These are phyloP conservation scores for apple (Malus domestica) DNA, from an alignment of 306 rosid genomes.

Conservation along the genomic window ASM211411v1 NC_041791.1:32897501-32898000, in stretches of 20 bases:
- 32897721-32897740: too few relatives aligned
- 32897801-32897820: background rate
- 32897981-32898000: background rate
- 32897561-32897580: too few relatives aligned
- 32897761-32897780: background rate
- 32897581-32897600: too few relatives aligned
- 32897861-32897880: background rate
- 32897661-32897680: fast-evolving
- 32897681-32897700: fast-evolving
- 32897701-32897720: too few relatives aligned
- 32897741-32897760: too few relatives aligned
- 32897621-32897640: too few relatives aligned
- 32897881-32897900: constrained; percentile 12
- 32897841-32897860: background rate
- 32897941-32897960: background rate
- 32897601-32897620: fast-evolving
- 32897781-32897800: background rate
- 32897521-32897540: background rate
- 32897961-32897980: background rate
- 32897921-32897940: background rate
- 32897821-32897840: background rate
- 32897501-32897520: background rate
- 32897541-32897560: too few relatives aligned
- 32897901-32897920: background rate
- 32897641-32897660: too few relatives aligned